These are phyloP conservation scores for Stipa capillata DNA, from an alignment of 176 grass and related monocot species.

Conservation along the genomic window DNA sequence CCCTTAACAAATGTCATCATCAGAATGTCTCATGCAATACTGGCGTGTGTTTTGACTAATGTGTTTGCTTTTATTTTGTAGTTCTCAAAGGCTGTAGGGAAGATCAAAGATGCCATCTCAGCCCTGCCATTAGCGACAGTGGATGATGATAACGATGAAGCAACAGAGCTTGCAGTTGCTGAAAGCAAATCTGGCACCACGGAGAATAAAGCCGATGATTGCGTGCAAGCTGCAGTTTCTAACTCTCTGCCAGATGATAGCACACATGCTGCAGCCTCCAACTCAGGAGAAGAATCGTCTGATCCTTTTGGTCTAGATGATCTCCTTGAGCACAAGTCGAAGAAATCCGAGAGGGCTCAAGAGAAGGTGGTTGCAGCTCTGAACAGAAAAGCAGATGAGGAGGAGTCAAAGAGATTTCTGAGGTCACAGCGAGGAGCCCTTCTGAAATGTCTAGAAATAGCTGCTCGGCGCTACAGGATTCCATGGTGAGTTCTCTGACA, in stretches of 20 bases:
- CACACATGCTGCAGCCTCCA: not conserved
- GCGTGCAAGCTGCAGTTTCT: no score
- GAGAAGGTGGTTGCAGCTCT: constrained; percentile 29
- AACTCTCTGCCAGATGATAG: no score
- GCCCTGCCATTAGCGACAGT: constrained; percentile 44
- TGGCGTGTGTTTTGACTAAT: not conserved
- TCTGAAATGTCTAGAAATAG: constrained; percentile 77
- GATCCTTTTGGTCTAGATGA: constrained; percentile 88
- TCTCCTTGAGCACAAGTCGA: constrained; percentile 46
- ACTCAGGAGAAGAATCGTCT: constrained; percentile 21
- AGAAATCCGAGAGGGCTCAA: constrained; percentile 47
- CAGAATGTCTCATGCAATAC: not conserved
- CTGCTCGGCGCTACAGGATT: constrained; percentile 73
- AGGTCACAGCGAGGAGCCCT: constrained; percentile 67
- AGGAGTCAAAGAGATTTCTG: constrained; percentile 48
- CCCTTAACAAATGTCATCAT: not conserved
- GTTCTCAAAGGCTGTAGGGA: constrained; percentile 82
- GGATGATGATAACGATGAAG: constrained; percentile 78
- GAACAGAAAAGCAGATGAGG: constrained; percentile 39
- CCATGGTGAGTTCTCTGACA: constrained; percentile 47
- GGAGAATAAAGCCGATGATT: not conserved
- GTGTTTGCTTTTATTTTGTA: constrained; percentile 11
- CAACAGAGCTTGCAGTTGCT: constrained; percentile 35
- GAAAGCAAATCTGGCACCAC: constrained; percentile 19
- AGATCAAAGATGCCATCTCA: constrained; percentile 78